Evolutionary conservation across 345 rosid species (phyloP).

Genomic region (Hibiscus trionum): DNA sequence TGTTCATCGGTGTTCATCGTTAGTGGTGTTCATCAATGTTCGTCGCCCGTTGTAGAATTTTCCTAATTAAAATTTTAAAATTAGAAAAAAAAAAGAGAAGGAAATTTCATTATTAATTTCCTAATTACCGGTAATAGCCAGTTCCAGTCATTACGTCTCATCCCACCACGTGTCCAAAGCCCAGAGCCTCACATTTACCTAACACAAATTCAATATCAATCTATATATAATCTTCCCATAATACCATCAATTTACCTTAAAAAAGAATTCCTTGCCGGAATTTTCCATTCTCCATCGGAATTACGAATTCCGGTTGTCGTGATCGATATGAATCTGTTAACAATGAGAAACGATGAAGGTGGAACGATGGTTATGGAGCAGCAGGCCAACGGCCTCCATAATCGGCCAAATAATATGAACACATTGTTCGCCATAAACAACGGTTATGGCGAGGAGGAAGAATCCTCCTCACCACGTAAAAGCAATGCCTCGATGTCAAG

Average conservation of each 20-base stretch:
- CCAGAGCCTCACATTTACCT: constrained; percentile 11
- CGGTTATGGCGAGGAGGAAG: constrained; percentile 9
- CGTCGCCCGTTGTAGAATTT: too few species aligned
- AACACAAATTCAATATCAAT: not conserved
- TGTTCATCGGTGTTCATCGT: too few species aligned
- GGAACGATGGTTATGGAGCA: constrained; percentile 15
- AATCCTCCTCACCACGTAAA: not conserved
- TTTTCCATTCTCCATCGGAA: too few species aligned
- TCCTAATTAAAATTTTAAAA: too few species aligned
- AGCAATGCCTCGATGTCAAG: constrained; percentile 33
- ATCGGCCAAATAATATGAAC: constrained; percentile 42
- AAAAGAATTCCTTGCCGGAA: not conserved
- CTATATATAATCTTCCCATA: constrained; percentile 8
- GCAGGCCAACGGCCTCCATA: constrained; percentile 8
- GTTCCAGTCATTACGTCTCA: constrained; percentile 16
- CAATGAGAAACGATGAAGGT: constrained; percentile 25
- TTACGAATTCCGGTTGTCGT: not conserved
- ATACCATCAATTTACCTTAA: not conserved
- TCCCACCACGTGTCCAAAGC: constrained; percentile 32
- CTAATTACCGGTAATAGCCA: not conserved
- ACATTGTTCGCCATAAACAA: constrained; percentile 34
- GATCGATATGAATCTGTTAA: not conserved
- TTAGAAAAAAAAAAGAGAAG: not conserved
- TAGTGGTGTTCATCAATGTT: too few species aligned
- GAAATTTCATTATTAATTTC: not conserved